Base-by-base conservation (phyloP, 371 early-diverging fungal species). In the Mucor plumbeus region DNA sequence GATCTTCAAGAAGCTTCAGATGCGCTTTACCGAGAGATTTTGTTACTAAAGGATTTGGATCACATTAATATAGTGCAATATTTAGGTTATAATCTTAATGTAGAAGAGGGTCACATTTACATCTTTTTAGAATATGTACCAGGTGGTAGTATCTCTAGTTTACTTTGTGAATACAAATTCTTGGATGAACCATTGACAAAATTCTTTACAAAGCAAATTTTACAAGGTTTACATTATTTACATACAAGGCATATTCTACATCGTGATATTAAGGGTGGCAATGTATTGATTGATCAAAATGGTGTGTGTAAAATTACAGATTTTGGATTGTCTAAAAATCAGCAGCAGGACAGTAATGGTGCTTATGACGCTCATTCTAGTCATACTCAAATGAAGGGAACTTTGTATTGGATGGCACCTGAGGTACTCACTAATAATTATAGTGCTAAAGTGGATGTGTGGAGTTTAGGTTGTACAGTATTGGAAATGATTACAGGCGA, bases 101-200 rank as follows among this genome's bases (percentile, higher is more conserved):
- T 63, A 19, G 65, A 90, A 38, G 92, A 90, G 36, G 81, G 85
- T 5, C 82, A 85, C 53, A 82, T 96, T 59, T 94, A 92, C 73
- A 95, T 99, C 64, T 97, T 98, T 67, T 73, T 99, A 59, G 98
- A 99, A 78, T 99, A 98, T 77, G 95, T 98, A 19, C 91, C 97
- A n/a, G 98, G 98, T 58, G 97, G 97, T 2, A 94, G 95, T 34
- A 90, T 99, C 40, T 87, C 93, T 0, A 88, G 93, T 35, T 75
- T 93, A 53, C 74, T 96, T 43, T 85, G 87, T 9, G 84, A 83
- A 59, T 90, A 86, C 73, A 95, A 96, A 3, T 83, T 81, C 34
- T 94, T 95, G 71, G 89, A 92, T 36, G 92, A 92, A 64, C 75
- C 82, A 9, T 73, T 97, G 35, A 88, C 91, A 11, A 82, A 91